phyloP scores from a whole-genome alignment of 805 yeast species.

The Myxozyma nipponensis region DNA sequence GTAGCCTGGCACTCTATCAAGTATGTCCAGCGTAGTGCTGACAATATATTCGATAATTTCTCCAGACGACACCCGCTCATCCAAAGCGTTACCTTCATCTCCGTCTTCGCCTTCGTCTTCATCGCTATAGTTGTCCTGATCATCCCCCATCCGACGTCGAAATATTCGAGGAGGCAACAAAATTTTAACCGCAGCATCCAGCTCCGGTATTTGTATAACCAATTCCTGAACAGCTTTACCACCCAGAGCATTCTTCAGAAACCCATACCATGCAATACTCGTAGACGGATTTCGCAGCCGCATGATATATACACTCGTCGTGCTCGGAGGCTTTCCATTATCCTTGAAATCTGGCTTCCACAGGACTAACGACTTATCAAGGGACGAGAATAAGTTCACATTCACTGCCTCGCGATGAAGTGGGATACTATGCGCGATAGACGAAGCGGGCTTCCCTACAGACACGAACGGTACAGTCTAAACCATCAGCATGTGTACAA shows the following conservation, averaged over 20 bases:
- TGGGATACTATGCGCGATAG: slow-evolving; percentile 12
- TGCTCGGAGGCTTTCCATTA: slow-evolving; percentile 5
- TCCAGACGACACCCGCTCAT: background rate
- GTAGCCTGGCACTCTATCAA: slow-evolving; percentile 31
- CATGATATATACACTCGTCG: slow-evolving; percentile 48
- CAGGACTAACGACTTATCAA: slow-evolving; percentile 68
- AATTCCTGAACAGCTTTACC: slow-evolving; percentile 34
- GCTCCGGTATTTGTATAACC: slow-evolving; percentile 45
- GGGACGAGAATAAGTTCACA: slow-evolving; percentile 56
- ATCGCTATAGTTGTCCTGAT: background rate
- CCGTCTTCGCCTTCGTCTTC: background rate
- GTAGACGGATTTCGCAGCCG: slow-evolving; percentile 51
- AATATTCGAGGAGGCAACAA: slow-evolving; percentile 42
- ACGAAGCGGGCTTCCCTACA: slow-evolving; percentile 29
- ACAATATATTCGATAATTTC: slow-evolving; percentile 41
- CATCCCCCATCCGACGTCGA: background rate
- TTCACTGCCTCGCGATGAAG: slow-evolving; percentile 32
- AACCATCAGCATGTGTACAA: background rate
- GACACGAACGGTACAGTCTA: slow-evolving; percentile 21
- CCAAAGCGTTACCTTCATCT: background rate
- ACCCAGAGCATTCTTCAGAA: slow-evolving; percentile 50
- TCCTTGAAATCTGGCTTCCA: slow-evolving; percentile 32
- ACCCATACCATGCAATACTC: slow-evolving; percentile 61
- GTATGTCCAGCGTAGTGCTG: slow-evolving; percentile 38
- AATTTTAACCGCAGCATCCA: slow-evolving; percentile 46